Conservation (phyloP, 208 protist species). For the Endotrypanum monterogeii region DNA sequence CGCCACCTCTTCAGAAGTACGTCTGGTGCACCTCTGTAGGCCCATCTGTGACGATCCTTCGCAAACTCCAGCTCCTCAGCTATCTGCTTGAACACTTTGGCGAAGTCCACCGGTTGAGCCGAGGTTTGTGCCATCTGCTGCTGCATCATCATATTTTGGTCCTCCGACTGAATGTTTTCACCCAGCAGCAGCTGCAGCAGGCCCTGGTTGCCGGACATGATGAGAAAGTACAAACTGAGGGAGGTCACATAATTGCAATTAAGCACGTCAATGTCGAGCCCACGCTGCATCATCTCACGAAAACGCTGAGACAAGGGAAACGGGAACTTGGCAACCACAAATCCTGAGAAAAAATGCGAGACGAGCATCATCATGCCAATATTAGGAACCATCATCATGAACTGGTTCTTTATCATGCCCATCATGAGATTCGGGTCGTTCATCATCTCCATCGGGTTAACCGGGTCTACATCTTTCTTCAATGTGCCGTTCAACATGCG, state of each 20-base stretch:
- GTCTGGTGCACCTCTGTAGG: constrained; percentile 63
- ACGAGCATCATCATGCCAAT: constrained; percentile 96
- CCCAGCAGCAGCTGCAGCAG: constrained; percentile 93
- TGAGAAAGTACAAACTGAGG: constrained; percentile 96
- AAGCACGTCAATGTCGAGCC: constrained; percentile 93
- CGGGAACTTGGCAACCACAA: constrained; percentile 96
- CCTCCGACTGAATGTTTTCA: constrained; percentile 53
- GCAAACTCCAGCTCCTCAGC: constrained; percentile 72
- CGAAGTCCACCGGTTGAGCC: constrained; percentile 71
- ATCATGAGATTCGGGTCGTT: constrained; percentile 92
- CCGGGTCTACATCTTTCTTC: constrained; percentile 61
- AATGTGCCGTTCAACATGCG: constrained; percentile 51
- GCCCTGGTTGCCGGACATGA: constrained; percentile 94
- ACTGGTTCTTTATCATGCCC: constrained; percentile 96
- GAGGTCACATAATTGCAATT: constrained; percentile 96
- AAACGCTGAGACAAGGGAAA: constrained; percentile 95
- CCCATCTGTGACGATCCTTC: constrained; percentile 74
- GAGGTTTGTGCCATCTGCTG: constrained; percentile 59
- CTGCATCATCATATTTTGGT: constrained; percentile 47
- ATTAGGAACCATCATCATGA: constrained; percentile 94
- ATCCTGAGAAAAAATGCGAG: constrained; percentile 96
- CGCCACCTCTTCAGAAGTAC: constrained; percentile 67
- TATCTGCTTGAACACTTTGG: constrained; percentile 81
- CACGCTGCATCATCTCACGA: constrained; percentile 95
- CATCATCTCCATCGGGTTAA: constrained; percentile 93